A percentile compares a stretch with the other conserved stretches of the same genome.
These are phyloP conservation scores for Ganoderma multipileum DNA, from an alignment of 1,284 basidiomycete genomes.

Conservation along the genomic window DNA sequence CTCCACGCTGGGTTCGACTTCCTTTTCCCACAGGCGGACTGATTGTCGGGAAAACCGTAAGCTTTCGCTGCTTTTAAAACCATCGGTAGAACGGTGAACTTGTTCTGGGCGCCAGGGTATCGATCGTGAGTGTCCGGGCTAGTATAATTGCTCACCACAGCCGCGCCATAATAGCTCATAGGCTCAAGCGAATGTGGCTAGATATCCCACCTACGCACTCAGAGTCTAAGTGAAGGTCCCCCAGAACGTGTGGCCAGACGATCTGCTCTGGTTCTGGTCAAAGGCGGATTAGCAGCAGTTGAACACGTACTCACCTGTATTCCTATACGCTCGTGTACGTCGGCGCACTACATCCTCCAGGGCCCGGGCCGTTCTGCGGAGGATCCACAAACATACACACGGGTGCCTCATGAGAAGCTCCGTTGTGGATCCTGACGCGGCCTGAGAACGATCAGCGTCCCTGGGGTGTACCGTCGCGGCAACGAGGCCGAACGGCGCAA, in stretches of 20 bases:
- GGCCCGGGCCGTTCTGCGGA: neutral
- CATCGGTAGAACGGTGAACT: neutral
- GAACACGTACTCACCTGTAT: neutral
- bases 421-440: neutral
- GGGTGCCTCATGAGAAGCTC: neutral
- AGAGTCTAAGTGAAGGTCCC: neutral
- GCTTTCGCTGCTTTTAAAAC: neutral
- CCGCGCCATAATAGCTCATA: neutral
- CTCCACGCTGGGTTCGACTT: neutral
- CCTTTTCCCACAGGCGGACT: neutral
- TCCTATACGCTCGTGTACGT: neutral
- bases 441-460: neutral
- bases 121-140: neutral
- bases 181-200: neutral
- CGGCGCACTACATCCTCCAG: neutral
- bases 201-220: neutral
- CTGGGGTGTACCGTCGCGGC: neutral
- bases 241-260: neutral
- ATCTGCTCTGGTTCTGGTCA: neutral
- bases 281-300: neutral
- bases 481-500: neutral
- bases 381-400: neutral
- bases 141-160: neutral
- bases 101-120: neutral
- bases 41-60: neutral